These are phyloP conservation scores for Dimargaris cristalligena DNA, from an alignment of 192 early-diverging fungal genomes.

Conservation along the genomic window DNA sequence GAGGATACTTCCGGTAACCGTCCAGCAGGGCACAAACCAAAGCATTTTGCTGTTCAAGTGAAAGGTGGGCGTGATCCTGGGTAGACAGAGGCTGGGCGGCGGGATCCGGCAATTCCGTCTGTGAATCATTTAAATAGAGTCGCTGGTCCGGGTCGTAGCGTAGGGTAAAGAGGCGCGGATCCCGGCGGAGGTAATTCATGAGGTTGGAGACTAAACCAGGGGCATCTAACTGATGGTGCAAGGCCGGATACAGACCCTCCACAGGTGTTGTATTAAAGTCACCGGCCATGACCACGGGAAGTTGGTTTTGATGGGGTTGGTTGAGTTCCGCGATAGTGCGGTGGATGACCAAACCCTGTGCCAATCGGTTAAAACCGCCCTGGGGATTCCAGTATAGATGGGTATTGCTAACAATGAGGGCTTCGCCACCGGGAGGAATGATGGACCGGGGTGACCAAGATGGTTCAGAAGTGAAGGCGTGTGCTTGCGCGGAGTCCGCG, in stretches of 20 bases:
- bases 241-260: background rate
- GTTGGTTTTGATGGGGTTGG: background rate
- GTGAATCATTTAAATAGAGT: background rate
- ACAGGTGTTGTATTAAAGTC: background rate
- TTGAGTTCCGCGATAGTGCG: background rate
- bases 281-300: background rate
- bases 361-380: background rate
- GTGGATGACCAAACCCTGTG: background rate
- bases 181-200: background rate
- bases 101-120: background rate
- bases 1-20: background rate
- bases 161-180: background rate
- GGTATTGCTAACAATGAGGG: background rate
- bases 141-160: background rate
- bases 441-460: background rate
- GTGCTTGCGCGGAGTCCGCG: background rate
- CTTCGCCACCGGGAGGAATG: background rate
- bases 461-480: background rate
- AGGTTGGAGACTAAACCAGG: background rate
- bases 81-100: background rate
- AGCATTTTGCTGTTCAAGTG: background rate
- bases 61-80: background rate
- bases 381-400: conserved; percentile 6
- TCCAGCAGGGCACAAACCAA: background rate
- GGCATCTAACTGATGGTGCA: background rate